phyloP scores from a whole-genome alignment of 2,329 filamentous ascomycete genomes.

The Aspergillus sp. region DNA sequence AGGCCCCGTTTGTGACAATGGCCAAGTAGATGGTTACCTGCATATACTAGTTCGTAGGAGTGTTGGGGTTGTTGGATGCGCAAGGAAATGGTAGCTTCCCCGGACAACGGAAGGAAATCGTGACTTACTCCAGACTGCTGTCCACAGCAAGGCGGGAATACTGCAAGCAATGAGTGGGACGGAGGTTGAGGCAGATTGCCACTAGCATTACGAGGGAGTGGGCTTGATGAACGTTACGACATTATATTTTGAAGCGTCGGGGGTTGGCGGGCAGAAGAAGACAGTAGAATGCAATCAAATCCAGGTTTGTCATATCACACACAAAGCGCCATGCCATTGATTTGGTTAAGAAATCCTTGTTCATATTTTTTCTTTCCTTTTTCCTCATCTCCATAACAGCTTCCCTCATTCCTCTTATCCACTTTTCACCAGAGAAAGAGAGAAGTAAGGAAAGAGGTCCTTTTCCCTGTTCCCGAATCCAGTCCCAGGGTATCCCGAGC shows the following conservation, averaged over 20 bases:
- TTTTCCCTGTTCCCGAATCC: constrained; percentile 20
- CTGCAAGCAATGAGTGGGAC: not conserved
- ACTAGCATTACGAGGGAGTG: not conserved
- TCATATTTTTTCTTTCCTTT: constrained; percentile 21
- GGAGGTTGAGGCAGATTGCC: not conserved
- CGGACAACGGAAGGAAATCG: not conserved
- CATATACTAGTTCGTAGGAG: not conserved
- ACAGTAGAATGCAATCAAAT: constrained; percentile 18
- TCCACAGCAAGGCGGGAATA: not conserved
- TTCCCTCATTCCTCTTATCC: constrained; percentile 8
- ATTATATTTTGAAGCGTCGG: constrained; percentile 10
- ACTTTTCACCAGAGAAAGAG: constrained; percentile 15
- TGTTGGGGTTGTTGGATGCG: not conserved
- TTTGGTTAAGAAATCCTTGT: constrained; percentile 22
- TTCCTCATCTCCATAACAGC: constrained; percentile 12
- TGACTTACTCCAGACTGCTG: not conserved
- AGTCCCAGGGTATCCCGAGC: constrained; percentile 21
- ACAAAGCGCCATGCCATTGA: constrained; percentile 30
- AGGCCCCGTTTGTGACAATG: not conserved
- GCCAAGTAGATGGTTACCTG: not conserved
- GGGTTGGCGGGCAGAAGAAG: constrained; percentile 2
- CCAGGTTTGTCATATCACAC: constrained; percentile 24
- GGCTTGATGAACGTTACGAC: constrained; percentile 7
- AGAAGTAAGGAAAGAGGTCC: constrained; percentile 14
- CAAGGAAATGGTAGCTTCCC: not conserved